phyloP scores from a whole-genome alignment of 2,329 filamentous ascomycete genomes.

The Colletotrichum chrysophilum region DNA sequence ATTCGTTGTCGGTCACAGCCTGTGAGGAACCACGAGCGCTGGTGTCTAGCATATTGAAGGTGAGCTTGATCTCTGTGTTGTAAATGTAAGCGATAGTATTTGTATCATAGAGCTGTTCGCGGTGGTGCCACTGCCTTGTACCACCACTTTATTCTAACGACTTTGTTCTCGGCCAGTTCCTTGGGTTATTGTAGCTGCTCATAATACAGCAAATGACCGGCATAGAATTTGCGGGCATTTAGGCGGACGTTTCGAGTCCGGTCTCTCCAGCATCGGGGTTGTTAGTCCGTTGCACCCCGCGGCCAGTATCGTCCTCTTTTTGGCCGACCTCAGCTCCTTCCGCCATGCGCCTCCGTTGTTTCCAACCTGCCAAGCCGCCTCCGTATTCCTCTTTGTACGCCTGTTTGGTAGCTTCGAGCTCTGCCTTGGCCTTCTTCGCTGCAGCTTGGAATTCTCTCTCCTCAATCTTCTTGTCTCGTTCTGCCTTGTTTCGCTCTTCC shows the following conservation, averaged over 20 bases:
- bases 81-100: constrained; percentile 17
- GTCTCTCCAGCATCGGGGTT: not conserved
- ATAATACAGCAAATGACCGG: not conserved
- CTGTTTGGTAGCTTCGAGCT: not conserved
- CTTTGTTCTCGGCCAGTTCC: not conserved
- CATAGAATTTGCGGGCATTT: not conserved
- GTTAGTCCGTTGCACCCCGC: not conserved
- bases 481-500: not conserved
- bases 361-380: not conserved
- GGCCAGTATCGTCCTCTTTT: not conserved
- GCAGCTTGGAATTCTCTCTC: not conserved
- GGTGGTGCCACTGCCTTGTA: not conserved
- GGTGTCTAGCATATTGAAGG: not conserved
- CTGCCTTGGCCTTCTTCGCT: not conserved
- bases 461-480: not conserved
- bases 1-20: not conserved
- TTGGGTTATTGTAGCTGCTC: not conserved
- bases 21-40: not conserved
- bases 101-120: constrained; percentile 14
- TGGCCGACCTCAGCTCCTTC: not conserved
- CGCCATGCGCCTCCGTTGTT: not conserved
- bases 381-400: not conserved
- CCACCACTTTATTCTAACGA: not conserved
- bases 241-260: not conserved
- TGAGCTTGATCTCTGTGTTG: not conserved